A percentile compares a stretch with the other conserved stretches of the same genome.
phyloP scores from a whole-genome alignment of 148 eudicot genomes.

The Amaranthus hypochondriacus region DNA sequence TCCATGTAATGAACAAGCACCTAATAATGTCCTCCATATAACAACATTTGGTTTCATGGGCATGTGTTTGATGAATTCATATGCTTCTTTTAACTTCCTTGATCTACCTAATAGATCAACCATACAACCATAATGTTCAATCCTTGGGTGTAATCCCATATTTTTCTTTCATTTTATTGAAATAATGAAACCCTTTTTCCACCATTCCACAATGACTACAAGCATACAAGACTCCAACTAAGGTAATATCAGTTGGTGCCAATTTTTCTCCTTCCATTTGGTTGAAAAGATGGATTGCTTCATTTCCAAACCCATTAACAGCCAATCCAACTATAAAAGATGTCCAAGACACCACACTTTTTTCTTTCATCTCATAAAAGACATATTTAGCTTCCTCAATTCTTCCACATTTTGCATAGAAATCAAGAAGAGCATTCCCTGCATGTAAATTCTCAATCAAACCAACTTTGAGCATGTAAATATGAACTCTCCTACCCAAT shows the following conservation, averaged over 20 bases:
- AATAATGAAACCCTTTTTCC: constrained; percentile 57
- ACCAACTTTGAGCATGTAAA: constrained; percentile 63
- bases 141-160: constrained; percentile 51
- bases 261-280: constrained; percentile 41
- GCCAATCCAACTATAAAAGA: constrained; percentile 66
- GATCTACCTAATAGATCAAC: constrained; percentile 70
- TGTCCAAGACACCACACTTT: constrained; percentile 67
- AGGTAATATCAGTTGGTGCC: constrained; percentile 58
- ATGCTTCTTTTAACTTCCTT: constrained; percentile 57
- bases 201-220: constrained; percentile 85
- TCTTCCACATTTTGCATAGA: constrained; percentile 69
- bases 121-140: constrained; percentile 80
- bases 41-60: constrained; percentile 57
- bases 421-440: constrained; percentile 55
- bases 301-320: constrained; percentile 50
- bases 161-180: constrained; percentile 43
- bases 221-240: constrained; percentile 74
- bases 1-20: constrained; percentile 59
- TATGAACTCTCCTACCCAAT: constrained; percentile 69
- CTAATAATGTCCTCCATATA: constrained; percentile 74
- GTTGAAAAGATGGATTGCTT: constrained; percentile 53
- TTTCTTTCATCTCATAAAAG: constrained; percentile 46
- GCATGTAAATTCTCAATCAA: constrained; percentile 60
- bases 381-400: constrained; percentile 43
- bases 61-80: constrained; percentile 55